Evolutionary conservation across 2,329 filamentous ascomycete genomes (phyloP).

Genomic region (Westerdykella aurantiaca): DNA sequence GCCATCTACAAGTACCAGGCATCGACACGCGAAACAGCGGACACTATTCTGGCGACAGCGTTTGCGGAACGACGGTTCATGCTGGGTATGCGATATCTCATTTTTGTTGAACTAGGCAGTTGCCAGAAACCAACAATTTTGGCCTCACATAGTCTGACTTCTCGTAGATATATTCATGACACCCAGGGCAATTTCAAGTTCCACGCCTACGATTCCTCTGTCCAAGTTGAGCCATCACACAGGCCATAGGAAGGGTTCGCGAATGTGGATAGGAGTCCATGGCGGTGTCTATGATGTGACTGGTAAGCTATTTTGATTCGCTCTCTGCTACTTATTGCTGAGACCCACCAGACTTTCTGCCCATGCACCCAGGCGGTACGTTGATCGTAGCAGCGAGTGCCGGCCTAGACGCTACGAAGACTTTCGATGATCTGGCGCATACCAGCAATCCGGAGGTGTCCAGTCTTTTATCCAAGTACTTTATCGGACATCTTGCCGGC

Average conservation of each 20-base stretch:
- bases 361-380: conserved; percentile 51
- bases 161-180: conserved; percentile 49
- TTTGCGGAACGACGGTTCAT: conserved; percentile 54
- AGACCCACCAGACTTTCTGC: conserved; percentile 42
- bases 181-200: conserved; percentile 48
- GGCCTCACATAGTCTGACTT: no score
- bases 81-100: conserved; percentile 31
- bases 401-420: conserved; percentile 49
- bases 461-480: conserved; percentile 51
- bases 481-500: conserved; percentile 47
- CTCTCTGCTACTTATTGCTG: conserved; percentile 11
- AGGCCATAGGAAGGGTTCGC: conserved; percentile 43
- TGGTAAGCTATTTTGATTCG: background rate
- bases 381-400: conserved; percentile 52
- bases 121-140: no score
- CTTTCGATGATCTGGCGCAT: conserved; percentile 51
- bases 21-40: conserved; percentile 48
- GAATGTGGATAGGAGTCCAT: conserved; percentile 51
- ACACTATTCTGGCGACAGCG: conserved; percentile 48
- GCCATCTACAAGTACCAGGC: conserved; percentile 51
- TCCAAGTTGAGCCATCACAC: conserved; percentile 49
- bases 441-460: conserved; percentile 52
- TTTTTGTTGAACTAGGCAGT: background rate
- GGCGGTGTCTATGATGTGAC: conserved; percentile 51
- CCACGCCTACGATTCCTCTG: conserved; percentile 47